Conservation (phyloP, 2,329 filamentous ascomycete species). For the Alternaria sp. region DNA sequence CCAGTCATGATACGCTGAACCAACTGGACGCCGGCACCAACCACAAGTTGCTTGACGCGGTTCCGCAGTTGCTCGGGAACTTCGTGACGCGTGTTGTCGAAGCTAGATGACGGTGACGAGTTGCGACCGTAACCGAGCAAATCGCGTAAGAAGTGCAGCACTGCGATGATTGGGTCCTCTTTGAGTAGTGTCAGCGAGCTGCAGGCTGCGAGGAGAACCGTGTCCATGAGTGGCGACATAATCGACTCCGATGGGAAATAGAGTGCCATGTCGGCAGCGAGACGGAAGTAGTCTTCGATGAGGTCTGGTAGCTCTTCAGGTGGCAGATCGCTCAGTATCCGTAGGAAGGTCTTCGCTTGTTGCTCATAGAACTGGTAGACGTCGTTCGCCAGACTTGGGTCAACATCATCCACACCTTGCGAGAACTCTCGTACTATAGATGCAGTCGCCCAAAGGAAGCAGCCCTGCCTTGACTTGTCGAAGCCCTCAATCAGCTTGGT, state of each 20-base stretch:
- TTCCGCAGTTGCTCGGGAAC: slow-evolving; percentile 74
- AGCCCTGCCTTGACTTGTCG: slow-evolving; percentile 84
- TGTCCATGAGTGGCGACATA: slow-evolving; percentile 77
- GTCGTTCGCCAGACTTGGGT: slow-evolving; percentile 79
- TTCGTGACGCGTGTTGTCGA: slow-evolving; percentile 66
- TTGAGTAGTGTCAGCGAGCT: slow-evolving; percentile 89
- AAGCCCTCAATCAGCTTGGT: slow-evolving; percentile 90
- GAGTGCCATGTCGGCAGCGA: slow-evolving; percentile 88
- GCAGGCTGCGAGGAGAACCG: slow-evolving; percentile 86
- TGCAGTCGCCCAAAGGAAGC: slow-evolving; percentile 98
- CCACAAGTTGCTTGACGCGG: slow-evolving; percentile 75
- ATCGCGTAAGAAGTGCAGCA: slow-evolving; percentile 90
- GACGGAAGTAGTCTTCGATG: slow-evolving; percentile 95
- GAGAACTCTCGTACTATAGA: slow-evolving; percentile 96
- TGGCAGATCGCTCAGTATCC: slow-evolving; percentile 85
- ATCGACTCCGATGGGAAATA: slow-evolving; percentile 90
- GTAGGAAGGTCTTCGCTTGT: slow-evolving; percentile 87
- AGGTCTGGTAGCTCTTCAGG: slow-evolving; percentile 79
- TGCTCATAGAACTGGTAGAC: slow-evolving; percentile 96
- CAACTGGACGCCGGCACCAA: slow-evolving; percentile 75
- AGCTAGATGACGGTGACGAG: slow-evolving; percentile 68
- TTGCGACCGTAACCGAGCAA: slow-evolving; percentile 86
- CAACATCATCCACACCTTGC: slow-evolving; percentile 84
- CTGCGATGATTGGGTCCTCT: slow-evolving; percentile 87
- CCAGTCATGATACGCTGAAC: slow-evolving; percentile 91